Base-by-base conservation (phyloP, 2,329 filamentous ascomycete genomes). In the Diaporthe ilicicola region DNA sequence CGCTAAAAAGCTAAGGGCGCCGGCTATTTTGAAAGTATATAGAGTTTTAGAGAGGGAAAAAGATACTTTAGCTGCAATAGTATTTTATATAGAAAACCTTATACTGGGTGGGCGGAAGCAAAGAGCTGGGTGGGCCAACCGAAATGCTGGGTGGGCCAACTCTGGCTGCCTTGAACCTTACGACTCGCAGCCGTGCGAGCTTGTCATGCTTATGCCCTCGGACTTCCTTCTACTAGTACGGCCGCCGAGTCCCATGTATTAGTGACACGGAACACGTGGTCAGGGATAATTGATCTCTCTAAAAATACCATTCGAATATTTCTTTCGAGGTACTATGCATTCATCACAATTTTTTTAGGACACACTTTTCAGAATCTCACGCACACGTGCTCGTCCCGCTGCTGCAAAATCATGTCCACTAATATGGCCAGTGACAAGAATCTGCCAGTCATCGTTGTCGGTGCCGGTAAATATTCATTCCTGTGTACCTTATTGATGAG, bases 201-300 rank as follows among this genome's bases (percentile, higher is more conserved):
- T 61, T 61, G 10, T 44, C 17, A 22, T 44, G 55, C 55, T 19
- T n/a, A 32, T 29, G 4, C 37, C n/a, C 27, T 39, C 55, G 55
- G 55, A 61, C 55, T 61, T 44, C 55, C 17, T 37, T 22, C 55
- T 24, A 61, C n/a, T n/a, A n/a, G n/a, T n/a, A n/a, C 55, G 55
- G 55, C 55, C 34, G 55, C 55, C 55, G 55, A 61, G 55, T 61
- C 55, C 55, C 55, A 44, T 44, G 22, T 34, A 15, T 44, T 8
- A 8, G 7, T 19, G 9, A 44, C 4, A 8, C 15, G 24, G 8
- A 7, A 12, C 19, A 44, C 13, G 29, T 9, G 32, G 15, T 7
- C 37, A 44, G 15, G 39, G 24, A 44, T 61, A 3, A 44, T 2
- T 44, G 5, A 3, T 19, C 9, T n/a, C 24, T 12, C 6, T 4